phyloP scores from a whole-genome alignment of 192 early-diverging fungal genomes.

The Umbelopsis vinacea region DNA sequence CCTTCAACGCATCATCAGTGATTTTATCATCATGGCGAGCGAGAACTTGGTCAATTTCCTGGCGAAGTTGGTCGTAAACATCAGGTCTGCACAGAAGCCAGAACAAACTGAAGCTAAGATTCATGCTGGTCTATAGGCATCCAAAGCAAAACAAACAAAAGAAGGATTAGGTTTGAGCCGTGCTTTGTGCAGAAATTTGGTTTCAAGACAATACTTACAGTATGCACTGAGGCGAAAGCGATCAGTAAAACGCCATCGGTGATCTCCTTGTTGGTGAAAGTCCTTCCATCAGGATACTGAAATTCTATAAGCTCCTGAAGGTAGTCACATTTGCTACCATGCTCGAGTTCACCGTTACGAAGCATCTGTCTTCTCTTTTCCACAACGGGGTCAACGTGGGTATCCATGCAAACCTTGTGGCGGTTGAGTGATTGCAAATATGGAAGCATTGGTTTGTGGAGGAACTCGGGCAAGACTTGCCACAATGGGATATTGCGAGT shows the following conservation, averaged over 20 bases:
- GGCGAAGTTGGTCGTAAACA: background rate
- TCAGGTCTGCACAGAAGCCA: constrained; percentile 36
- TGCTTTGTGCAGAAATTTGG: background rate
- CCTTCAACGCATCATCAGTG: constrained; percentile 22
- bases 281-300: constrained; percentile 22
- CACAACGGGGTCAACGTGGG: background rate
- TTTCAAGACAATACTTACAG: background rate
- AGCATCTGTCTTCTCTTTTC: background rate
- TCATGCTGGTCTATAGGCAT: background rate
- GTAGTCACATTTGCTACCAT: constrained; percentile 1
- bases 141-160: no score
- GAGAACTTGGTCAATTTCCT: constrained; percentile 27
- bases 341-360: background rate
- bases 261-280: constrained; percentile 18
- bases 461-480: constrained; percentile 19
- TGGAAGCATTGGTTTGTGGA: constrained; percentile 22
- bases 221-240: constrained; percentile 38
- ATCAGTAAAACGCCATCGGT: constrained; percentile 25
- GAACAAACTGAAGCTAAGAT: constrained; percentile 15
- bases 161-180: no score
- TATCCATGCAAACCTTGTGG: constrained; percentile 24
- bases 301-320: constrained; percentile 29
- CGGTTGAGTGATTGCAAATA: constrained; percentile 18
- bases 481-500: constrained; percentile 25
- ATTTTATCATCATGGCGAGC: constrained; percentile 6